A percentile compares a stretch with the other conserved stretches of the same genome.
phyloP scores from a whole-genome alignment of 2,329 filamentous ascomycete species.

The Hirsutella rhossiliensis region DNA sequence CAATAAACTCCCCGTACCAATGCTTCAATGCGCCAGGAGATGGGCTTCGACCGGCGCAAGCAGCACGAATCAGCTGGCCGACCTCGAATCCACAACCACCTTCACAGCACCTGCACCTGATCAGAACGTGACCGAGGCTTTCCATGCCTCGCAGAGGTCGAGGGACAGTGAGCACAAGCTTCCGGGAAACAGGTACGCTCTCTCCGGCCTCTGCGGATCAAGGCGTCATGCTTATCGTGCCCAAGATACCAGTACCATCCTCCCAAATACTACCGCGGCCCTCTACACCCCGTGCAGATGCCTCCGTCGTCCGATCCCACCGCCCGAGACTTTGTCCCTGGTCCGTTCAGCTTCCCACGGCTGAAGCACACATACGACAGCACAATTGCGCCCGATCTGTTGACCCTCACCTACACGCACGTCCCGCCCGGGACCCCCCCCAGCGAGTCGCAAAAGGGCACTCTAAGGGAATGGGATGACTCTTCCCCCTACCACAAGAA shows the following conservation, averaged over 20 bases:
- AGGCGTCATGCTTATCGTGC: not conserved
- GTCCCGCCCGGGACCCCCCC: conserved; percentile 59
- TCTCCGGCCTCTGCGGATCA: not conserved
- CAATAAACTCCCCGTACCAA: conserved; percentile 14
- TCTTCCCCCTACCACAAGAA: conserved; percentile 93
- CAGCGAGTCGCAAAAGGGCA: conserved; percentile 38
- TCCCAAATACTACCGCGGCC: conserved; percentile 89
- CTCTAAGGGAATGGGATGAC: conserved; percentile 76
- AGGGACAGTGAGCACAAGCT: conserved; percentile 24
- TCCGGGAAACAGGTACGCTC: conserved; percentile 33
- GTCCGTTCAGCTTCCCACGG: conserved; percentile 79
- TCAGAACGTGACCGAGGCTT: conserved; percentile 24
- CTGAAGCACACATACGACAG: conserved; percentile 82
- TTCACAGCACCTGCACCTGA: conserved; percentile 30
- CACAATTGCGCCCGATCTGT: conserved; percentile 76
- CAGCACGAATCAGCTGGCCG: conserved; percentile 23
- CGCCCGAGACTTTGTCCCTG: conserved; percentile 79
- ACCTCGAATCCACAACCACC: conserved; percentile 40
- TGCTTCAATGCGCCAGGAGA: conserved; percentile 19
- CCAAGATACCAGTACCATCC: conserved; percentile 85
- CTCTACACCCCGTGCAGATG: conserved; percentile 83
- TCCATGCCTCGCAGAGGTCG: conserved; percentile 24
- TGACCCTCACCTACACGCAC: conserved; percentile 83
- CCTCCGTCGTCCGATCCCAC: conserved; percentile 76
- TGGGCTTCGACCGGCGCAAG: conserved; percentile 33